Evolutionary conservation across 1,139 yeast genomes (phyloP).

Genomic region (Hyphopichia khmerensis): DNA sequence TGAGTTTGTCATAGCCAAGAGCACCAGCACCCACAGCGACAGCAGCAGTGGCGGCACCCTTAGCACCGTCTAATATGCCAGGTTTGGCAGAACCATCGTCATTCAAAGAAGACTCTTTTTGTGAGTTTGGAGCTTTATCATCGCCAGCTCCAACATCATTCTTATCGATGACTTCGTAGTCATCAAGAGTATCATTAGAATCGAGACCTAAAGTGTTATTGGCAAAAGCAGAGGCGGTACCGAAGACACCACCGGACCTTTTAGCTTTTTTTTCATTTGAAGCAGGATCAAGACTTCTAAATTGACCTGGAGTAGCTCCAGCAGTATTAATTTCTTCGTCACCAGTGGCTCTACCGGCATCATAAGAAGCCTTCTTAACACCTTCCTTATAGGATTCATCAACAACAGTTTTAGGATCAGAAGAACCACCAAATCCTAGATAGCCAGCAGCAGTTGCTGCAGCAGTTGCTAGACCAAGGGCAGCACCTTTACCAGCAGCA

Average conservation of each 20-base stretch:
- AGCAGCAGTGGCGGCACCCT: constrained; percentile 16
- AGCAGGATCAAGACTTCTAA: neutral
- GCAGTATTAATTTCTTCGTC: constrained; percentile 4
- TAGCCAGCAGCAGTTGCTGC: constrained; percentile 8
- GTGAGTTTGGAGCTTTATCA: neutral
- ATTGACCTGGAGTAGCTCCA: constrained; percentile 1
- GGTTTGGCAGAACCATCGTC: constrained; percentile 8
- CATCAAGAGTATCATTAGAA: constrained; percentile 3
- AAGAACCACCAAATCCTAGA: constrained; percentile 1
- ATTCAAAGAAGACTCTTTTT: neutral
- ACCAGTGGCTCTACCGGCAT: constrained; percentile 13
- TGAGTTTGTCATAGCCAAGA: constrained; percentile 10
- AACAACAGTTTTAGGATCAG: constrained; percentile 7
- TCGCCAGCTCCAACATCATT: constrained; percentile 3
- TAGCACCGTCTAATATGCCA: constrained; percentile 15
- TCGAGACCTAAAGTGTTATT: constrained; percentile 13
- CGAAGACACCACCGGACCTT: constrained; percentile 8
- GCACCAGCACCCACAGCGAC: constrained; percentile 15
- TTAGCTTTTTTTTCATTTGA: neutral
- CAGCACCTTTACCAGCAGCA: constrained; percentile 7
- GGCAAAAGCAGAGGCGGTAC: constrained; percentile 11
- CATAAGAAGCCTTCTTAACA: constrained; percentile 13
- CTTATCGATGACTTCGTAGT: constrained; percentile 4
- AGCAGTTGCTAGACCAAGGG: constrained; percentile 10
- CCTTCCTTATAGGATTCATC: constrained; percentile 13